Evolutionary conservation across 2,329 filamentous ascomycete species (phyloP), one percentile per base, ranked within the genome.

Genomic region (Aspergillus chevalieri): DNA sequence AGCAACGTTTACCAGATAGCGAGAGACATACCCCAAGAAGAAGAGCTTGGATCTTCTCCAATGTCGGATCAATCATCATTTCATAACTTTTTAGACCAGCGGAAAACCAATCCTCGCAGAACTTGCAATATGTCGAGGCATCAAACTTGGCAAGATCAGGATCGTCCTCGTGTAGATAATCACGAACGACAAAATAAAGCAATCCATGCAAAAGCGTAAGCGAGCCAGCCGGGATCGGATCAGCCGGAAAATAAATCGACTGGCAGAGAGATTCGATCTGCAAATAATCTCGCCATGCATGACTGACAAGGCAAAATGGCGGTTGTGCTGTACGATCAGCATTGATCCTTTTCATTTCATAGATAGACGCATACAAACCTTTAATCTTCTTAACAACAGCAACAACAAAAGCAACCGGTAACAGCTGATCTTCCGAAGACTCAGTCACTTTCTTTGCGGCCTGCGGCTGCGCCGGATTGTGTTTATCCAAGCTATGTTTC

Each of bases 261-360:
- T 61, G 58, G 22, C 58, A 61, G 3, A 61, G 48, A 3, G 50
- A 44, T 38, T 60, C 57, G 2, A 61, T 43, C 7, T 59, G 57
- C 3, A 47, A 34, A 1, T 51, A 33, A 33, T 63, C 51, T 48
- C 56, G 49, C 60, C 58, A 63, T 5, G 61, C 59, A 47, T 63
- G 59, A 44, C 53, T 57, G 17, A 61, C 57, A 28, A 63, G 47
- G 33, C 51, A 62, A 28, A 63, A 63, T 0, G 61, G 61, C 12
- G 60, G 61, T 50, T 57, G 53, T 3, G 50, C 58, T 60, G 30
- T 6, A 21, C 1, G 19, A 15, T 3, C 12, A 42, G 21, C 8
- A n/a, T 42, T 17, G 21, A 17, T 8, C 8, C 15, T n/a, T 14
- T 36, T 42, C 12, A 19, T 14, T 36, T 42, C 12, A 19, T 10